A percentile compares a stretch with the other conserved stretches of the same genome.
phyloP scores from a whole-genome alignment of 2,329 filamentous ascomycete species.

The Metarhizium brunneum region DNA sequence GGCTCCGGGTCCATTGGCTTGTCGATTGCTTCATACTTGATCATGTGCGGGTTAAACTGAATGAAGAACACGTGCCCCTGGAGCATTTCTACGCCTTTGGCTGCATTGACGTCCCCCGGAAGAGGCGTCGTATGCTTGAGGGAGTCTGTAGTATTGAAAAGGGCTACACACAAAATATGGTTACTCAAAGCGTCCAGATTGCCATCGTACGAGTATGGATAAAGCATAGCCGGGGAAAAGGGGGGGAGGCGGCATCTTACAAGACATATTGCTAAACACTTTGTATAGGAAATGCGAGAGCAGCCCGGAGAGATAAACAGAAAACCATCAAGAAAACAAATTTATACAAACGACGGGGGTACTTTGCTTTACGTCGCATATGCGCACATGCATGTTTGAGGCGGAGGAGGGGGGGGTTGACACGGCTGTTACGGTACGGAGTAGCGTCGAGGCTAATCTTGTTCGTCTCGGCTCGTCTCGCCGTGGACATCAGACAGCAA shows the following conservation, averaged over 20 bases:
- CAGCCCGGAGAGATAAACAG: too few relatives aligned
- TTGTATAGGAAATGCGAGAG: too few relatives aligned
- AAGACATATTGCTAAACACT: slow-evolving; percentile 8
- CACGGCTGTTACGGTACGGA: too few relatives aligned
- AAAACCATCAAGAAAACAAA: too few relatives aligned
- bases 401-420: too few relatives aligned
- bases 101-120: slow-evolving; percentile 25
- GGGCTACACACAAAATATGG: slow-evolving; percentile 10
- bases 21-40: slow-evolving; percentile 29
- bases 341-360: too few relatives aligned
- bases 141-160: slow-evolving; percentile 35
- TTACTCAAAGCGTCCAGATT: neutral
- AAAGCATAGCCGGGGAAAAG: too few relatives aligned
- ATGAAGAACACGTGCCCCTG: slow-evolving; percentile 45
- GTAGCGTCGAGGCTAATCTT: too few relatives aligned
- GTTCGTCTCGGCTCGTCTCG: too few relatives aligned
- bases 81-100: slow-evolving; percentile 33
- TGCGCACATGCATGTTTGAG: too few relatives aligned
- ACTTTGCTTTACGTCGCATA: too few relatives aligned
- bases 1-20: slow-evolving; percentile 16
- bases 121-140: slow-evolving; percentile 34
- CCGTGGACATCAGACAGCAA: too few relatives aligned
- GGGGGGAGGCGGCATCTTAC: slow-evolving; percentile 6
- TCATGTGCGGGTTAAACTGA: slow-evolving; percentile 41
- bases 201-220: neutral